Evolutionary conservation across 2,329 filamentous ascomycete species (phyloP), one percentile per base, ranked within the genome.

Genomic region (Aspergillus tamarii): DNA sequence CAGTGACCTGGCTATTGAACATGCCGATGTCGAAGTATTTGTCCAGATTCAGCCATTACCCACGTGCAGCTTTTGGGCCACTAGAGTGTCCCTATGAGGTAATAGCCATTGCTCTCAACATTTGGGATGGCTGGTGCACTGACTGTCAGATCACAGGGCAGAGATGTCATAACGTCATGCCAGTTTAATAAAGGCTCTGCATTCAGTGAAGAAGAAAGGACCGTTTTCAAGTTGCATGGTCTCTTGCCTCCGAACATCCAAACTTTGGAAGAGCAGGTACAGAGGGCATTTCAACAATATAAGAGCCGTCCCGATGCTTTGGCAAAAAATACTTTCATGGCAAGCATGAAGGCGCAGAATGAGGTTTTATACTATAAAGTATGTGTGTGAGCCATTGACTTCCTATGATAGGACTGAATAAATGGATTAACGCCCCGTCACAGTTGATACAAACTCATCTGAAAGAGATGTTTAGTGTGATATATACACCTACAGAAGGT

Each of bases 401-500:
- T 50, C 10, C 11, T 14, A 21, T 16, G 2, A 21, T 11, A 30
- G 12, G 43, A 2, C 9, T 10, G 8, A 34, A 26, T 23, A n/a
- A 9, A 8, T 61, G n/a, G 26, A n/a, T 30, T 63, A 21, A 62
- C 34, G 50, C 57, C 21, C 5, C 11, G 30, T 28, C 8, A 10
- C 39, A 92, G 86, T 84, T 96, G 11, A 83, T 95, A 9, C 85
- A 91, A 74, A 87, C 91, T 5, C 89, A 96, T 70, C 79, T 96
- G 23, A 89, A 91, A 67, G 92, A 96, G 73, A 95, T 96, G 91
- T 94, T 96, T 73, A 88, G 89, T 46, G 82, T 96, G n/a, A 91
- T 96, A 32, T 97, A 96, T 73, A 96, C 93, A 0, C 93, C 93
- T 0, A 96, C 93, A 0, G 93, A 96, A 78, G 92, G 91, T 10